Evolutionary conservation across 306 rosid species (phyloP), one percentile per base, ranked within the genome.

Genomic region (Cajanus cajan): DNA sequence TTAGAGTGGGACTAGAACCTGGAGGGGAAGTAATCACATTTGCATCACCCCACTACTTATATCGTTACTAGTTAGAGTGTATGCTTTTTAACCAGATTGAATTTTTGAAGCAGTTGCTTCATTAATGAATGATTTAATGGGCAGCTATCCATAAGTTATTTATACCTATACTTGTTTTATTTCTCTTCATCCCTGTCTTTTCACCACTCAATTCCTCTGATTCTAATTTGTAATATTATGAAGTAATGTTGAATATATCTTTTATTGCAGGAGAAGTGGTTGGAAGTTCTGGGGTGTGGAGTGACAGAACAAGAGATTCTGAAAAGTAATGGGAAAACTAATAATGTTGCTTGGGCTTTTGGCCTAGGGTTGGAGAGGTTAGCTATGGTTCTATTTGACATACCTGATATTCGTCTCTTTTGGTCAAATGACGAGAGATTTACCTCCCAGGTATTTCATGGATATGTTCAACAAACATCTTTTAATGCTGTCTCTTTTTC

Each of bases 361-460:
- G 99, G 99, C 78, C 92, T 96, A 43, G 99, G 99, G 48, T 80
- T 96, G 86, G 99, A 96, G 86, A 89, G 98, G 81, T 86, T 96
- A 54, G 99, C 99, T 24, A 96, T 96, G 99, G 97, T 96, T 87
- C 89, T 96, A 57, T 96, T 96, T 90, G 97, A 91, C 78, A 96
- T 96, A 78, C 98, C 98, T 7, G 98, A 96, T 86, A 93, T 96
- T 80, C 97, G 97, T 22, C 89, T 96, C 74, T 96, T 96, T 82
- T 96, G 99, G 99, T 89, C 98, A 75, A 78, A 65, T 54, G 99
- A 96, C 63, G 93, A 96, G 82, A 86, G 99, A 67, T 96, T 96
- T 79, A 93, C 97, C 77, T 93, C 97, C 58, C 99, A 96, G 99
- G 98, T 96, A 78, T 43, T 70, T 86, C 67, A 64, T 73, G 34